Evolutionary conservation across 441 rosid species (phyloP).

Genomic region (Pelargonium cotyledonis): DNA sequence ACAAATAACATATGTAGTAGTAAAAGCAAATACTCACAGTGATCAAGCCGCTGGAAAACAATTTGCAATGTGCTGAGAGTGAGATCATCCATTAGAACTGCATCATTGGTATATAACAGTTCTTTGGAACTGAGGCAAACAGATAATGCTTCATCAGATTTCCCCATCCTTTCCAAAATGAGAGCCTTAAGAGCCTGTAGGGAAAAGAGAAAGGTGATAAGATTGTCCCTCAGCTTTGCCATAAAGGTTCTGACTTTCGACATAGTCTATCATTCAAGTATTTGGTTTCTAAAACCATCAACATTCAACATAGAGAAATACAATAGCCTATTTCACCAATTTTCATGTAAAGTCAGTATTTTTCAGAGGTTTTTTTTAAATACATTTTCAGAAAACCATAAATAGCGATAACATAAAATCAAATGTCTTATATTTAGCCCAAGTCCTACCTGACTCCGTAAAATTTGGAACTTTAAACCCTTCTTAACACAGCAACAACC

Average conservation of each 20-base stretch:
- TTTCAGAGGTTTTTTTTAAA: background rate
- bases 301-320: background rate
- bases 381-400: background rate
- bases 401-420: background rate
- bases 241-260: background rate
- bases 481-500: background rate
- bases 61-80: slow-evolving; percentile 93
- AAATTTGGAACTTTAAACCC: background rate
- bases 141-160: slow-evolving; percentile 65
- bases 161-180: slow-evolving; percentile 85
- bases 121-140: slow-evolving; percentile 72
- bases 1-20: background rate
- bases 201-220: slow-evolving; percentile 9
- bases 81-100: slow-evolving; percentile 85
- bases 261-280: no score
- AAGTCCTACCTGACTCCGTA: background rate
- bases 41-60: slow-evolving; percentile 92
- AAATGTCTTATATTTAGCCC: background rate
- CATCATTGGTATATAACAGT: slow-evolving; percentile 60
- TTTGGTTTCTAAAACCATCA: background rate
- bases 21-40: slow-evolving; percentile 39
- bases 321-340: background rate
- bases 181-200: slow-evolving; percentile 79
- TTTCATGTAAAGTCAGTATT: background rate
- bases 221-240: background rate